Evolutionary conservation across 352 stramenopile species (phyloP), one percentile per base, ranked within the genome.

Genomic region (Phytophthora megakarya): DNA sequence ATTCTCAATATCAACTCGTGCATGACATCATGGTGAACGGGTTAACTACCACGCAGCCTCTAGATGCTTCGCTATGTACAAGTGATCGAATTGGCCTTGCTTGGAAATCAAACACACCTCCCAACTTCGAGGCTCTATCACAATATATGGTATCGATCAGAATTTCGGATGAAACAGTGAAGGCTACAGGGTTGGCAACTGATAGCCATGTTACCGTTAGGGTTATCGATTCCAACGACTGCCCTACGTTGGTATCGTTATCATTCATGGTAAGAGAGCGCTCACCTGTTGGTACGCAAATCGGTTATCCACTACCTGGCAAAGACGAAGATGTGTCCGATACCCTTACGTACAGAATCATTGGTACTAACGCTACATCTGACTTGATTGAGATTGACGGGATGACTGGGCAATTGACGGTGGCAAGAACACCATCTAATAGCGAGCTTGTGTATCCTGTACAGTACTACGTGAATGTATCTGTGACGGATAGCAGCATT

Each of bases 171-270:
- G 39, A 67, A 52, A 85, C 76, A 16, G 57, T 69, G 12, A 46
- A 58, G 26, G 55, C 50, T 15, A 79, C 71, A 26, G 72, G 69
- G 5, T 52, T 86, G 23, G 66, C 38, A 12, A 37, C 57, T 26
- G 50, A 56, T 23, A 65, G 57, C 16, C 63, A 28, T 12, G 58
- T 87, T 18, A 66, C 47, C 0, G 66, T 89, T 10, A 65, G 61
- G 6, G 60, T 87, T 13, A 22, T 80, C 10, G 68, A 89, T 38
- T 65, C 76, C 3, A 89, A 89, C 61, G 80, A 89, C 23, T 89
- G 80, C 39, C 80, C 80, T n/a, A 76, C 59, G 8, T 43, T 89
- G 3, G 23, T 23, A 5, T 37, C 75, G 4, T 44, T 81, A 19
- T 35, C 28, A 11, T 87, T 87, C 32, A 77, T 71, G 38, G 43